phyloP scores from a whole-genome alignment of 345 rosid species.

The Gossypium ekmanianum region DNA sequence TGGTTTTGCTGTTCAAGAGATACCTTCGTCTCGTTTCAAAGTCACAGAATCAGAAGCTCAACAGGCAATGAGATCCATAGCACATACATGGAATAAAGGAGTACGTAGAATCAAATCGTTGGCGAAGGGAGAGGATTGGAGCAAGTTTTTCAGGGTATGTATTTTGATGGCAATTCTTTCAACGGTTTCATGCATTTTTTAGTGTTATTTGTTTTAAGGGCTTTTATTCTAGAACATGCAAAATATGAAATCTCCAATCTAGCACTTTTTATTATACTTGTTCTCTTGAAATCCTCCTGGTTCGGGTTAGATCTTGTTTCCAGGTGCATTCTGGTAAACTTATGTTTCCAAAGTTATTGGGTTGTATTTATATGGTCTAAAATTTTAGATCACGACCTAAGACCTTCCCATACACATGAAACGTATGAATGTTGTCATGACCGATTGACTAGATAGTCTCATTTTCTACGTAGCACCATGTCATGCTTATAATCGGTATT shows the following conservation, averaged over 20 bases:
- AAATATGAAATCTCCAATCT: background rate
- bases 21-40: slow-evolving; percentile 50
- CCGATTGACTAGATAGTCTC: background rate
- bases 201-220: background rate
- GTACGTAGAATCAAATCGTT: slow-evolving; percentile 31
- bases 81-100: slow-evolving; percentile 54
- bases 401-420: background rate
- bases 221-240: background rate
- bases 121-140: slow-evolving; percentile 69
- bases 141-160: slow-evolving; percentile 54
- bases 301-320: background rate
- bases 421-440: background rate
- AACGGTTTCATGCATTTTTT: background rate
- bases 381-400: too few species aligned
- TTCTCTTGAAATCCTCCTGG: background rate
- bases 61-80: slow-evolving; percentile 43
- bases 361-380: background rate
- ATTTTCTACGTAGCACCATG: background rate
- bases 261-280: background rate
- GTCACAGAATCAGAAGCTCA: slow-evolving; percentile 41
- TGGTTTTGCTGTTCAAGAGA: slow-evolving; percentile 41
- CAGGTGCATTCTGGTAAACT: background rate
- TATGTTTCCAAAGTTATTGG: background rate
- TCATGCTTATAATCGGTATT: background rate
- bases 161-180: slow-evolving; percentile 4